These are phyloP conservation scores for Halophytophthora polymorphica DNA, from an alignment of 352 stramenopile genomes.

Conservation along the genomic window DNA sequence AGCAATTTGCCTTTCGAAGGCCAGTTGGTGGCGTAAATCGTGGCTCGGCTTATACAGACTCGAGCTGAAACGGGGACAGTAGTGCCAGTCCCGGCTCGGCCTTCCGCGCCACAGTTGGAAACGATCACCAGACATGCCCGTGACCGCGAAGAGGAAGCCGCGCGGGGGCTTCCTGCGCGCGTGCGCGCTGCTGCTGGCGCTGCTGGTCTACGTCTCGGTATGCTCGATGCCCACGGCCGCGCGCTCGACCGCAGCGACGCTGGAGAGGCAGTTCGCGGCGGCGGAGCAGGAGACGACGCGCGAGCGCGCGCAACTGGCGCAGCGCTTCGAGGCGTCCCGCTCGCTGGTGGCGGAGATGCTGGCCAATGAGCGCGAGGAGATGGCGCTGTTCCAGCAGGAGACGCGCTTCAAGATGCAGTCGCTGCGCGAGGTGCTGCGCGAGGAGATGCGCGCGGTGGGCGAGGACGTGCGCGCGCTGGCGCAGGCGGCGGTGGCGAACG, in stretches of 20 bases:
- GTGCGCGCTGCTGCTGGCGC: no score
- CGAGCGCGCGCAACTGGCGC: constrained; percentile 11
- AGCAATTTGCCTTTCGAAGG: no score
- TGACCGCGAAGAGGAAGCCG: no score
- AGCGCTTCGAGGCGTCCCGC: constrained; percentile 17
- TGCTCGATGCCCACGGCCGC: not conserved
- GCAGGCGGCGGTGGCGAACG: constrained; percentile 9
- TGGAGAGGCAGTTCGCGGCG: constrained; percentile 2
- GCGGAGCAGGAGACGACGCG: constrained; percentile 15
- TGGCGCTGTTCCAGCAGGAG: constrained; percentile 17
- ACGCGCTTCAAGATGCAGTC: constrained; percentile 14
- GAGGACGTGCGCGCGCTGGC: constrained; percentile 10
- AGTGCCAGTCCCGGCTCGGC: no score
- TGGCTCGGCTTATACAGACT: no score
- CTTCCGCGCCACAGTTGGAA: no score
- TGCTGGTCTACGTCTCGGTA: constrained; percentile 4
- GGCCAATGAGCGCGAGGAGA: constrained; percentile 18
- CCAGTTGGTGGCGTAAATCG: no score
- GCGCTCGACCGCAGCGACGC: not conserved
- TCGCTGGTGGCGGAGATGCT: constrained; percentile 18
- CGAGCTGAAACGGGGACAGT: no score
- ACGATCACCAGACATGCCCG: no score
- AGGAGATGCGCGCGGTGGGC: constrained; percentile 11
- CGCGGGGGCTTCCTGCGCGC: no score
- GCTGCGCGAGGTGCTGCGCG: constrained; percentile 6